These are phyloP conservation scores for Cinnamomum chago DNA, from an alignment of 164 flowering plant genomes.

Conservation along the genomic window DNA sequence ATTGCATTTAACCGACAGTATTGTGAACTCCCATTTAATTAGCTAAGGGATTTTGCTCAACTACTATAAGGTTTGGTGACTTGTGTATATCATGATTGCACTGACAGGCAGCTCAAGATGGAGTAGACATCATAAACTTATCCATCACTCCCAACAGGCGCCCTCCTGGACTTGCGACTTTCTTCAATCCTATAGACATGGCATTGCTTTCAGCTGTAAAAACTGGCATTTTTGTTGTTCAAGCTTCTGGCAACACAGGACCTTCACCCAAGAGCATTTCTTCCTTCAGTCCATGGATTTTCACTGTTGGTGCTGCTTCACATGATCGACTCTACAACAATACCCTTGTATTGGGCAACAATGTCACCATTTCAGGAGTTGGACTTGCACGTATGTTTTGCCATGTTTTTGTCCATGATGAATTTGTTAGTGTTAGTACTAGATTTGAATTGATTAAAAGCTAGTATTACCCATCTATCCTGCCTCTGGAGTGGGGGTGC, in stretches of 20 bases:
- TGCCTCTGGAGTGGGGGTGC: background rate
- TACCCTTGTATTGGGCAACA: constrained; percentile 76
- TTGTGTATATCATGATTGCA: background rate
- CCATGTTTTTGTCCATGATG: background rate
- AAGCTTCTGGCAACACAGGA: constrained; percentile 99
- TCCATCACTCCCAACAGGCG: constrained; percentile 97
- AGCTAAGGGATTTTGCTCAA: background rate
- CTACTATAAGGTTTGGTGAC: background rate
- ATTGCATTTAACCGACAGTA: background rate
- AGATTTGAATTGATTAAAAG: too few relatives aligned
- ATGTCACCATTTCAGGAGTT: constrained; percentile 69
- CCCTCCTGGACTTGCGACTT: constrained; percentile 94
- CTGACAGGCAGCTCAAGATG: constrained; percentile 95
- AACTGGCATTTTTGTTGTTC: constrained; percentile 91
- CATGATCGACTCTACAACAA: constrained; percentile 81
- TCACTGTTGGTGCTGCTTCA: constrained; percentile 90
- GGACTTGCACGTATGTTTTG: constrained; percentile 86
- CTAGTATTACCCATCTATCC: too few relatives aligned
- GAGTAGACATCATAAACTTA: constrained; percentile 88
- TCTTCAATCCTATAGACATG: constrained; percentile 97
- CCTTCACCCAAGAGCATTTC: constrained; percentile 88
- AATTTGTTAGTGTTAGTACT: too few relatives aligned
- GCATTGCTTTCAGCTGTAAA: constrained; percentile 88
- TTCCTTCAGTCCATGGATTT: constrained; percentile 99
- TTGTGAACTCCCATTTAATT: background rate